Base-by-base conservation (phyloP, 345 rosid species). In the Acer yangbiense region DNA sequence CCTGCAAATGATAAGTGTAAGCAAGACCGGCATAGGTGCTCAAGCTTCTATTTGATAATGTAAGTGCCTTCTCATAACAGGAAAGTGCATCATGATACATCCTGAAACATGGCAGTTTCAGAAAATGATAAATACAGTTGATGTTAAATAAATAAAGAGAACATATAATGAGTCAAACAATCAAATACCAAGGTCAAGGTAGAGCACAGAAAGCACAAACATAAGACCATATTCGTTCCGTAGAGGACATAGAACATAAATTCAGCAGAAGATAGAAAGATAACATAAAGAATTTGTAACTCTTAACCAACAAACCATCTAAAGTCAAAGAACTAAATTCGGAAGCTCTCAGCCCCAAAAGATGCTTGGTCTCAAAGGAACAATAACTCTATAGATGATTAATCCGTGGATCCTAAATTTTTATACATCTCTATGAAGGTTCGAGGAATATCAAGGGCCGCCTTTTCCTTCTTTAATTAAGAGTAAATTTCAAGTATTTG, bases 1-100 rank as follows among this genome's bases (percentile, higher is more conserved):
- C 99, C 98, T 90, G 97, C 86, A 96, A 81, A 84, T 92, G 98
- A 75, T 90, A 92, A 29, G 98, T 90, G 87, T 91, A 96, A n/a
- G 99, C 99, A 79, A 96, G 93, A 77, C 99, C 99, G 0, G 97
- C 91, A 83, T 92, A 94, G 66, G 99, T 94, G 84, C 98, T 91
- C 86, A 91, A 83, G 76, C 98, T 94, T 86, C 84, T 87, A 32
- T 91, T 83, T 76, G 95, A 96, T 79, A 96, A 78, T 7, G 94
- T 78, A 75, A 96, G 94, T 21, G 98, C 97, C 87, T 82, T 88
- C 89, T 94, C 97, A 69, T 96, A 96, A 82, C 83, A 88, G 18
- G 86, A 75, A 68, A 92, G 87, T 67, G 97, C 99, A 80, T 93
- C 93, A 29, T 71, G 80, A 83, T 83, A 82, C 89, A 82, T 90